Conservation (phyloP, 208 protist genomes). For the Leishmania turanica region DNA sequence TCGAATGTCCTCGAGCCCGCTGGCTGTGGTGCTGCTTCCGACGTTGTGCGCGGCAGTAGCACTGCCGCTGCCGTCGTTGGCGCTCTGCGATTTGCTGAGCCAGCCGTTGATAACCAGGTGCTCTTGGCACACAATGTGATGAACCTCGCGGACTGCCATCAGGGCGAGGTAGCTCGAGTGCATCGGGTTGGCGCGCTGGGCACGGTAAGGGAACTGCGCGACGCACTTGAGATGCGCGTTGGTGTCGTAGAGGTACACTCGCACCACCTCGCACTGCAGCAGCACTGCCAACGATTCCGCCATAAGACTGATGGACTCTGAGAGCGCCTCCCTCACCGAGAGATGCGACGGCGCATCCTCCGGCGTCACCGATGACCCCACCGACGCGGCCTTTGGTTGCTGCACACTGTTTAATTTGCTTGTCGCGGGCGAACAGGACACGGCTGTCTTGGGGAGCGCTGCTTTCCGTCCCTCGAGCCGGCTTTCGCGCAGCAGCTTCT, state of each 20-base stretch:
- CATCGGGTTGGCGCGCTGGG: constrained; percentile 65
- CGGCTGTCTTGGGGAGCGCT: not conserved
- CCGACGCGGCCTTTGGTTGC: not conserved
- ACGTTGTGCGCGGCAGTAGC: not conserved
- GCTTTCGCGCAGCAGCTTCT: constrained; percentile 45
- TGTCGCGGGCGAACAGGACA: not conserved
- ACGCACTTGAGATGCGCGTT: constrained; percentile 71
- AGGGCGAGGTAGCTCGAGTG: constrained; percentile 67
- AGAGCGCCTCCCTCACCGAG: constrained; percentile 31
- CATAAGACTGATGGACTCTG: constrained; percentile 60
- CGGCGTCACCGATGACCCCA: not conserved
- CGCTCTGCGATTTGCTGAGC: constrained; percentile 29
- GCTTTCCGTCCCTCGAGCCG: constrained; percentile 4
- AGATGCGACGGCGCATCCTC: not conserved
- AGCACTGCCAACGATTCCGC: constrained; percentile 79
- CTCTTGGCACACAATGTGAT: constrained; percentile 72
- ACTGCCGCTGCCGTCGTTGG: constrained; percentile 2
- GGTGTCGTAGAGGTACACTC: constrained; percentile 87
- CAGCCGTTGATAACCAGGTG: constrained; percentile 79
- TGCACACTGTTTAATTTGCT: not conserved
- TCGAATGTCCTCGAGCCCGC: constrained; percentile 68
- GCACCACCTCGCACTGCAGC: constrained; percentile 84
- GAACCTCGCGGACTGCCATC: constrained; percentile 84
- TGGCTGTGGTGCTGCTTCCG: constrained; percentile 6
- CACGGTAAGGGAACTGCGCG: constrained; percentile 59